Evolutionary conservation across 306 rosid species (phyloP).

Genomic region (Nissolia schottii): DNA sequence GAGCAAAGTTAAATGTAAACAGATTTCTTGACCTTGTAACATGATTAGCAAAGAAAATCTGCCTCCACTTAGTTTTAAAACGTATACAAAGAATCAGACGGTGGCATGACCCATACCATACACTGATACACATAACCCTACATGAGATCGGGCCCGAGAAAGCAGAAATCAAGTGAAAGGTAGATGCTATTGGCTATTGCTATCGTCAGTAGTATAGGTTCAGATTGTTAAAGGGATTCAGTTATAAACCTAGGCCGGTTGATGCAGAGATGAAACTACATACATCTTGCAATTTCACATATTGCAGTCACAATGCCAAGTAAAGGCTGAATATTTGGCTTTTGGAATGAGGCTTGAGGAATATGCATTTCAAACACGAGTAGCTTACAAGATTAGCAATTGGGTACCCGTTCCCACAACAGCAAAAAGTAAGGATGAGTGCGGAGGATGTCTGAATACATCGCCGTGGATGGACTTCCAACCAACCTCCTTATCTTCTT

Average conservation of each 20-base stretch:
- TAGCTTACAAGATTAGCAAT: constrained; percentile 70
- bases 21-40: neutral
- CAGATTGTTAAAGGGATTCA: constrained; percentile 13
- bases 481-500: constrained; percentile 78
- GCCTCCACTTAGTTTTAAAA: neutral
- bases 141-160: neutral
- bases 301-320: constrained; percentile 11
- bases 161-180: neutral
- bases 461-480: constrained; percentile 80
- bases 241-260: neutral
- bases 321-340: constrained; percentile 1
- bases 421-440: constrained; percentile 64
- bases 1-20: constrained; percentile 3
- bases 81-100: neutral
- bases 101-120: neutral
- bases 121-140: neutral
- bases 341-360: neutral
- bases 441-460: constrained; percentile 68
- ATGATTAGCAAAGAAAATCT: neutral
- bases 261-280: constrained; percentile 3
- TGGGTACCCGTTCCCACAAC: constrained; percentile 82
- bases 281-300: constrained; percentile 14
- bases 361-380: constrained; percentile 23
- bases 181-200: neutral
- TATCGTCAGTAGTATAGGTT: neutral